Evolutionary conservation across 2,329 filamentous ascomycete species (phyloP), one percentile per base, ranked within the genome.

Genomic region (Neofusicoccum ribis): DNA sequence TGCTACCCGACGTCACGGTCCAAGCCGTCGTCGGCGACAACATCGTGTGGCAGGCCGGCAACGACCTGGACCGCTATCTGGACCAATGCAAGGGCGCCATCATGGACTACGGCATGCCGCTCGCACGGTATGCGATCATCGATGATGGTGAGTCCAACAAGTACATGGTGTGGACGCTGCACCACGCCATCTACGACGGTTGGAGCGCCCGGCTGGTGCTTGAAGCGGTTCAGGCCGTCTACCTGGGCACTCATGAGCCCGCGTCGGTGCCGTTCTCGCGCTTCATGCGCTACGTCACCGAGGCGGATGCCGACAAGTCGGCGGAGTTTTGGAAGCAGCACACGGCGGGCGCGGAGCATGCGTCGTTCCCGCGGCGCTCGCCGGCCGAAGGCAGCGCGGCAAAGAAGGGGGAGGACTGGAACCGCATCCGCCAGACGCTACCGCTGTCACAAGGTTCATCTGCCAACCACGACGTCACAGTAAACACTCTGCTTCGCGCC

Each of bases 71-170:
- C 41, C 66, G 70, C 31, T 70, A 76, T 27, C 70, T 77, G 58
- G 70, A 68, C 8, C 71, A 72, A 47, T 76, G 79, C 63, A 72
- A 72, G 12, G 68, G 71, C 9, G 70, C 75, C 31, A 64, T 68
- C 0, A 80, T 81, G 77, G 75, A 74, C 17, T 73, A 80, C 9
- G 80, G 80, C 2, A 70, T 72, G 36, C 70, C 71, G 9, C 70
- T 82, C 0, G 74, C 77, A 61, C 73, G 77, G 14, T 78, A 76
- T 59, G 77, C 74, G 8, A 68, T 81, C 9, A 67, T 79, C 11
- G 14, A 50, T 8, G 23, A 50, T 5, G 23, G 23, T n/a, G 5
- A 71, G 66, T 36, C 15, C 17, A 14, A 27, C 5, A 12, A 17
- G 5, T 56, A 56, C 52, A 15, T 56, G 17, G 52, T 56, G 17